phyloP scores from a whole-genome alignment of 2,329 filamentous ascomycete species.

The Exutisphaerella laricina region DNA sequence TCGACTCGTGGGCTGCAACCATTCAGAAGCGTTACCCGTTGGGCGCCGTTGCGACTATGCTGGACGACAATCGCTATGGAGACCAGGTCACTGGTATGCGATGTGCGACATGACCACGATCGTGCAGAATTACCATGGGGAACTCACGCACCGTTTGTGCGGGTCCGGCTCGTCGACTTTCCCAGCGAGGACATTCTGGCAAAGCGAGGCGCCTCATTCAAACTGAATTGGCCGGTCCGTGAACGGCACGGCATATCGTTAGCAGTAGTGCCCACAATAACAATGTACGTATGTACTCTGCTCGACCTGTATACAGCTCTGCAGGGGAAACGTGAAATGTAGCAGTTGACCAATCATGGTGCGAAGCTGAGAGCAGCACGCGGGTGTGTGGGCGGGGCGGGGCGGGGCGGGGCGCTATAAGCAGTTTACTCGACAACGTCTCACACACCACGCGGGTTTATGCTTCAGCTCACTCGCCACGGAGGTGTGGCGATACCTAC shows the following conservation, averaged over 20 bases:
- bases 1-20: constrained; percentile 4
- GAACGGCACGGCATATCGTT: constrained; percentile 5
- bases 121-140: constrained; percentile 5
- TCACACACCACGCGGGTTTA: constrained; percentile 6
- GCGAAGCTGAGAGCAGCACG: constrained; percentile 7
- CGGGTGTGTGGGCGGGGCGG: constrained; percentile 4
- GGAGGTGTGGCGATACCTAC: constrained; percentile 17
- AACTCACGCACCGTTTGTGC: constrained; percentile 1
- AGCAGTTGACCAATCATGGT: constrained; percentile 8
- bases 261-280: constrained; percentile 1
- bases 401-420: too few species aligned
- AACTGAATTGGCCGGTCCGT: not conserved
- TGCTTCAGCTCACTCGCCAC: constrained; percentile 18
- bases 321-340: constrained; percentile 11
- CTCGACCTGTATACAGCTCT: constrained; percentile 11
- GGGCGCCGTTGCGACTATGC: not conserved
- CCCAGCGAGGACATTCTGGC: not conserved
- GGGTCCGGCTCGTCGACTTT: not conserved
- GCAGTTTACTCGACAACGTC: constrained; percentile 5
- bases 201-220: constrained; percentile 1
- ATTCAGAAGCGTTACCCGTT: not conserved
- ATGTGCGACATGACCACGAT: constrained; percentile 7
- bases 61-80: constrained; percentile 6
- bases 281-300: too few species aligned
- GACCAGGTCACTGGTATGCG: constrained; percentile 9